Percentiles rank a stretch among this genome's conserved stretches.
These are phyloP conservation scores for Kodamaea derodonti DNA, from an alignment of 1,139 yeast species.

Conservation along the genomic window DNA sequence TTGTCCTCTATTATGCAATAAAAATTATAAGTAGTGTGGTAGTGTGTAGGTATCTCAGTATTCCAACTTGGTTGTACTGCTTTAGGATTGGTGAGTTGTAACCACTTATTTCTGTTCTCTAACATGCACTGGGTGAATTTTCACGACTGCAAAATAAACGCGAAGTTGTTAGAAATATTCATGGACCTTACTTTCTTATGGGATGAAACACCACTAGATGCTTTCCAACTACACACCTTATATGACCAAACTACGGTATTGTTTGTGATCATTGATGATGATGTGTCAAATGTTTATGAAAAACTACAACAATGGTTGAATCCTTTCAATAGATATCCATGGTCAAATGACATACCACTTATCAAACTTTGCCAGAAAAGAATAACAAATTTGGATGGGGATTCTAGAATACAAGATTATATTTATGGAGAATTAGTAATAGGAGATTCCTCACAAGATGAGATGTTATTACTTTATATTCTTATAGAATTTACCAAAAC, in stretches of 20 bases:
- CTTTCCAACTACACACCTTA: slow-evolving; percentile 3
- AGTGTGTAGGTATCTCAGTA: too few species aligned
- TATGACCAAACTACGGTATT: slow-evolving; percentile 3
- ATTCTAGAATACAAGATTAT: slow-evolving; percentile 24
- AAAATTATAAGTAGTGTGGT: too few species aligned
- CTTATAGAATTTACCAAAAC: slow-evolving; percentile 30
- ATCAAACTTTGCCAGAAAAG: neutral
- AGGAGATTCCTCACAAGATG: slow-evolving; percentile 45
- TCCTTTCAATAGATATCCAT: slow-evolving; percentile 44
- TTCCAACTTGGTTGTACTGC: too few species aligned
- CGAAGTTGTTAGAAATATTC: too few species aligned
- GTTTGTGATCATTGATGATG: slow-evolving; percentile 2
- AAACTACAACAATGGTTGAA: slow-evolving; percentile 19
- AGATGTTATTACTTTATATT: slow-evolving; percentile 41
- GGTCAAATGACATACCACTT: slow-evolving; percentile 9
- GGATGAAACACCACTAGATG: slow-evolving; percentile 6
- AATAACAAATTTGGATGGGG: slow-evolving; percentile 13
- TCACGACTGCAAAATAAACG: too few species aligned
- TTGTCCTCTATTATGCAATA: too few species aligned
- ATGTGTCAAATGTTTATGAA: neutral
- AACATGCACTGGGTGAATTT: too few species aligned
- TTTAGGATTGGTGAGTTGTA: too few species aligned
- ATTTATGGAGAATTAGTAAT: slow-evolving; percentile 41
- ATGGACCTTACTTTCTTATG: slow-evolving; percentile 5
- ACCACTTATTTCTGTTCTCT: too few species aligned